A percentile compares a stretch with the other conserved stretches of the same genome.
Evolutionary conservation across 768 basidiomycete genomes (phyloP).

Genomic region (Crucibulum laeve): DNA sequence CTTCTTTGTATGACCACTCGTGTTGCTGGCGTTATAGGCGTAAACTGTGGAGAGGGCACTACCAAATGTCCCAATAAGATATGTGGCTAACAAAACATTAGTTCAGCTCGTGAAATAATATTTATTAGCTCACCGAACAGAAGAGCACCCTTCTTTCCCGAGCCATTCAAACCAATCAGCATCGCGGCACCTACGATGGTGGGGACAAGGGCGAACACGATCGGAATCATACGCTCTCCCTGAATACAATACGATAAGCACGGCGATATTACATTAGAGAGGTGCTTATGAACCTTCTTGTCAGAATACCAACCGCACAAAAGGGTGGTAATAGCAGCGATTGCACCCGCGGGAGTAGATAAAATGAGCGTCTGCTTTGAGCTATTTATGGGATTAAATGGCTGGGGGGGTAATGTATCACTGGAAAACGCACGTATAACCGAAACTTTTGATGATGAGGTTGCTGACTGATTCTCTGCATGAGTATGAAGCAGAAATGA

Average conservation of each 20-base stretch:
- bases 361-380: slow-evolving; percentile 59
- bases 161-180: slow-evolving; percentile 48
- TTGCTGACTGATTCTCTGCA: slow-evolving; percentile 44
- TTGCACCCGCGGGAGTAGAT: slow-evolving; percentile 49
- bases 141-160: slow-evolving; percentile 44
- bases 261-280: neutral
- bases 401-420: neutral
- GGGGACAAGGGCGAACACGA: slow-evolving; percentile 52
- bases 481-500: neutral
- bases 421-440: slow-evolving; percentile 48
- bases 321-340: slow-evolving; percentile 44
- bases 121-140: slow-evolving; percentile 44
- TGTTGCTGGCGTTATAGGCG: slow-evolving; percentile 63
- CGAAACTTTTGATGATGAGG: slow-evolving; percentile 57
- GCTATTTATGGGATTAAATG: slow-evolving; percentile 17
- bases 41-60: slow-evolving; percentile 57
- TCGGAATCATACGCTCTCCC: slow-evolving; percentile 60
- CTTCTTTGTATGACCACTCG: slow-evolving; percentile 65
- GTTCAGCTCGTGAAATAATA: neutral
- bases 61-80: slow-evolving; percentile 53
- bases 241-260: slow-evolving; percentile 8
- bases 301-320: slow-evolving; percentile 65
- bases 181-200: slow-evolving; percentile 55
- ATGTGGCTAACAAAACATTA: slow-evolving; percentile 29
- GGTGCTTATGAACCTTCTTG: slow-evolving; percentile 36